Base-by-base conservation (phyloP, 2,329 filamentous ascomycete genomes). In the Leptosphaerulina australis region DNA sequence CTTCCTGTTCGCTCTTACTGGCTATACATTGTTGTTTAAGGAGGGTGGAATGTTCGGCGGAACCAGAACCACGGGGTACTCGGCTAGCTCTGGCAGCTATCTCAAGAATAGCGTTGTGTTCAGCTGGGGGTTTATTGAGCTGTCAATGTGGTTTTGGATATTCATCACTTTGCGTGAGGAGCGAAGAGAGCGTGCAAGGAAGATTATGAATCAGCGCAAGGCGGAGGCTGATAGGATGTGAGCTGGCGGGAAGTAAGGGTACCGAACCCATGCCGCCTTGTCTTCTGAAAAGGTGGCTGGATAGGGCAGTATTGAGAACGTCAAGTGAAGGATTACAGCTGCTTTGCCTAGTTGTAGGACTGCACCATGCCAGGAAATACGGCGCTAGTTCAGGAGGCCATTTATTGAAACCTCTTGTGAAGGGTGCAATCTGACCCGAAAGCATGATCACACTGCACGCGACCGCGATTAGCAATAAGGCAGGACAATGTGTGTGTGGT, bases 41-140 rank as follows among this genome's bases (percentile, higher is more conserved):
- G 67, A 81, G 73, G 80, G 60, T 24, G 74, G 85, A 75, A 62
- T 75, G 44, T 71, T 75, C 33, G 74, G 70, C 29, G 49, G 49
- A 10, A 62, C 68, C 12, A 63, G 54, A 29, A 59, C 64, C 2
- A 36, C 45, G 4, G 55, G 60, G 7, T 69, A 64, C 43, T 68
- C 55, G 53, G 56, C 37, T 44, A 68, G 53, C 44, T 63, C 56
- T 65, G 80, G 69, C 39, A 87, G 91, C 55, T 82, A 83, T 18
- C 73, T 96, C 63, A 91, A 92, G 77, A 96, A 95, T 69, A 83
- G 90, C 40, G 77, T 96, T 30, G 84, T 96, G 30, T 95, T 97
- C 69, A 86, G 88, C 0, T 94, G 91, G 74, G 85, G 85, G 7
- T 94, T 96, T 64, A 68, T 96, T 67, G 92, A 97, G 77, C 83